These are phyloP conservation scores for Penstemon eatonii DNA, from an alignment of 257 asterid species.

Conservation along the genomic window DNA sequence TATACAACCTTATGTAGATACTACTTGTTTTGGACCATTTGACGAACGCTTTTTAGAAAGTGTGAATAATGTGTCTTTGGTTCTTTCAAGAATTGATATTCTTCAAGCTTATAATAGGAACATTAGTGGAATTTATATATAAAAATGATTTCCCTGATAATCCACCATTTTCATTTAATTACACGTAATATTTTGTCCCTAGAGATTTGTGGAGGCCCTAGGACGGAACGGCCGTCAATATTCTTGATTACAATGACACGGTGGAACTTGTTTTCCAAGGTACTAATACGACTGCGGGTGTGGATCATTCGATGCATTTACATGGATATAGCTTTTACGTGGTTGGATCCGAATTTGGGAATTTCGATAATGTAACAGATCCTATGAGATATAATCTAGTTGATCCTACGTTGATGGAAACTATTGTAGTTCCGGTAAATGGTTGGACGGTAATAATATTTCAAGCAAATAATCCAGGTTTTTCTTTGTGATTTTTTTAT, in stretches of 20 bases:
- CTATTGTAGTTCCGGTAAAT: slow-evolving; percentile 42
- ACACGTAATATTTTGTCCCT: slow-evolving; percentile 33
- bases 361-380: slow-evolving; percentile 41
- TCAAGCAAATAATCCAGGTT: slow-evolving; percentile 39
- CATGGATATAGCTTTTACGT: slow-evolving; percentile 66
- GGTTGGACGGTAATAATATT: slow-evolving; percentile 65
- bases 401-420: slow-evolving; percentile 57
- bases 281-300: slow-evolving; percentile 35
- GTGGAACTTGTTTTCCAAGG: slow-evolving; percentile 60
- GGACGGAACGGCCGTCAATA: slow-evolving; percentile 29
- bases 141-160: slow-evolving; percentile 34
- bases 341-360: slow-evolving; percentile 55
- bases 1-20: slow-evolving; percentile 31
- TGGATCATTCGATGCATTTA: slow-evolving; percentile 67
- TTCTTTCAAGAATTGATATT: slow-evolving; percentile 34
- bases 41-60: slow-evolving; percentile 44
- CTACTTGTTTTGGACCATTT: slow-evolving; percentile 37
- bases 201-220: slow-evolving; percentile 22
- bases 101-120: slow-evolving; percentile 44
- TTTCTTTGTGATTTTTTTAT: too few relatives aligned
- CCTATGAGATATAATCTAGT: slow-evolving; percentile 48
- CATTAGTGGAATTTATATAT: slow-evolving; percentile 37
- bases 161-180: slow-evolving; percentile 42
- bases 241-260: slow-evolving; percentile 38
- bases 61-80: slow-evolving; percentile 43